Percentiles rank a stretch among this genome's conserved stretches.
phyloP scores from a whole-genome alignment of 768 basidiomycete species.

The Lactifluus hygrophoroides region DNA sequence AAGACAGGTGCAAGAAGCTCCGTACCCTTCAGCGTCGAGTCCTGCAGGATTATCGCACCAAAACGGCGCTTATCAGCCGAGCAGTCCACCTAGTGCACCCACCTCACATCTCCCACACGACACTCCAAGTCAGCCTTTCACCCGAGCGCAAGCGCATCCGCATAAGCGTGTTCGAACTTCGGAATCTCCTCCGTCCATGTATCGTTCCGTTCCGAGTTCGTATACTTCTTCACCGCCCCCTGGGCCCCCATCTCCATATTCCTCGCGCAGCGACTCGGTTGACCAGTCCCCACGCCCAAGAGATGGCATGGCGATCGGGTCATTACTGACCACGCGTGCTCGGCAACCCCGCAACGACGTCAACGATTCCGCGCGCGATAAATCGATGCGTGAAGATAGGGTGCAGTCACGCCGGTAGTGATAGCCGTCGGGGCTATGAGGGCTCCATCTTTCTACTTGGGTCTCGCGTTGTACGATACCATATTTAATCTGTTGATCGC shows the following conservation, averaged over 20 bases:
- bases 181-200: slow-evolving; percentile 28
- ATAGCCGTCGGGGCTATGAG: not conserved
- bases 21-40: slow-evolving; percentile 10
- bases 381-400: not conserved
- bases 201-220: slow-evolving; percentile 54
- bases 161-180: slow-evolving; percentile 21
- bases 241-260: slow-evolving; percentile 61
- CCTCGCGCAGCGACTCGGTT: slow-evolving; percentile 59
- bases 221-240: slow-evolving; percentile 18
- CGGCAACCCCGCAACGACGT: slow-evolving; percentile 11
- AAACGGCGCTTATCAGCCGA: not conserved
- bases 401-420: slow-evolving; percentile 1
- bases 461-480: not conserved
- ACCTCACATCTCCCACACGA: slow-evolving; percentile 6
- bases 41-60: not conserved
- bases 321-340: slow-evolving; percentile 45
- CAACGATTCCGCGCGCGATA: not conserved
- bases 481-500: slow-evolving; percentile 1
- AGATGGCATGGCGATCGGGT: slow-evolving; percentile 74
- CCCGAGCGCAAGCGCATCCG: slow-evolving; percentile 1
- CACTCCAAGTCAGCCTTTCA: not conserved
- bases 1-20: slow-evolving; percentile 3
- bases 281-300: slow-evolving; percentile 65
- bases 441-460: not conserved
- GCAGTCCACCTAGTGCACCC: not conserved